Evolutionary conservation across 768 basidiomycete genomes (phyloP), one percentile per base, ranked within the genome.

Genomic region (Hygrophorus pudorinus): DNA sequence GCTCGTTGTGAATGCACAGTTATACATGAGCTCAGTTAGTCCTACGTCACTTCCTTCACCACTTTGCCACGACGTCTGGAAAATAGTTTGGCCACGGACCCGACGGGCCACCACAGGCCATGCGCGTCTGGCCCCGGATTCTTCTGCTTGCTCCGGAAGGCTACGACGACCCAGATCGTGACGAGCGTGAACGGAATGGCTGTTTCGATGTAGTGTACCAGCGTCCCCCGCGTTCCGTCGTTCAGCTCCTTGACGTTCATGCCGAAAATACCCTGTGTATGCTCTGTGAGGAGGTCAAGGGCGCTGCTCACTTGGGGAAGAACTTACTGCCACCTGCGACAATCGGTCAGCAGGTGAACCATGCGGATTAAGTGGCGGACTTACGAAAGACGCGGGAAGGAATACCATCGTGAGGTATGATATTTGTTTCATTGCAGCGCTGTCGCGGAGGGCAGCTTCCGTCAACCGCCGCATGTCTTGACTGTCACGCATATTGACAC

Each of bases 151-250:
- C 64, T 67, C 49, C 79, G 77, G 52, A 76, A 69, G 5, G 76
- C 69, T 29, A 79, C 59, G 27, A 77, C 66, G 14, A 73, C 52
- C 76, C 78, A 81, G n/a, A 70, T 48, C 7, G 75, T 74, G 9
- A 68, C 45, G 5, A 67, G 8, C 0, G 78, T 82, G 33, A 81
- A 56, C 1, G 65, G 53, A 6, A 78, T 31, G 1, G 76, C 69
- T 1, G 57, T 59, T 35, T 50, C 66, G 16, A 71, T 45, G 48
- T 74, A 80, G 42, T 64, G 64, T 3, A 42, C 5, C 11, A 76
- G 49, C 1, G 70, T 72, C 28, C 65, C 71, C 0, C 42, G 14
- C 1, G 66, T 65, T n/a, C 58, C 40, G 0, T 46, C 59, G 28
- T 24, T 39, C 18, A 48, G 34, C 27, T 51, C 48, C 32, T 40